Evolutionary conservation across 805 yeast species (phyloP).

Genomic region (Torulaspora microellipsoides): DNA sequence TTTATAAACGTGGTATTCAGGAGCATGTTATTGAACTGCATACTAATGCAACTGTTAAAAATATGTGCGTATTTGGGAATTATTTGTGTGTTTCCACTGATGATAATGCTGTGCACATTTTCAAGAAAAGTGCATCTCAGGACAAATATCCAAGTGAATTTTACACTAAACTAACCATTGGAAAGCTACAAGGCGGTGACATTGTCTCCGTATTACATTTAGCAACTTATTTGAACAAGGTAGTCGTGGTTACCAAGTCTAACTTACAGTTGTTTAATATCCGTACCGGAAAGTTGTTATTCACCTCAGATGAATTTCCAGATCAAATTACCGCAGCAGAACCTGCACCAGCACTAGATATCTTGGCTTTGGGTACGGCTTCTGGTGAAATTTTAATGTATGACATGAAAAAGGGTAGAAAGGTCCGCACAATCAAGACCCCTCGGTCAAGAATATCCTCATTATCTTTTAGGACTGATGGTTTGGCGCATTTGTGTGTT

Average conservation of each 20-base stretch:
- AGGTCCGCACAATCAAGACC: constrained; percentile 46
- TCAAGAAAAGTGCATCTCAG: constrained; percentile 40
- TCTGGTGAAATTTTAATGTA: constrained; percentile 62
- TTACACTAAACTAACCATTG: constrained; percentile 58
- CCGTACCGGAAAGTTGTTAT: constrained; percentile 69
- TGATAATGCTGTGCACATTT: constrained; percentile 47
- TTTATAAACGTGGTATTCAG: constrained; percentile 76
- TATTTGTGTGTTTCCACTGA: constrained; percentile 57
- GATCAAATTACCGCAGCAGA: constrained; percentile 65
- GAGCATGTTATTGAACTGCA: constrained; percentile 37
- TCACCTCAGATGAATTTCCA: constrained; percentile 49
- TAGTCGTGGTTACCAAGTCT: constrained; percentile 73
- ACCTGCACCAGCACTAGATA: constrained; percentile 81
- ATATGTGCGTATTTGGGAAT: constrained; percentile 69
- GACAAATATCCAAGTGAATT: constrained; percentile 52
- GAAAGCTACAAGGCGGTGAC: constrained; percentile 58
- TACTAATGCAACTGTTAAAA: constrained; percentile 39
- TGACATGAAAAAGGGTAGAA: constrained; percentile 62
- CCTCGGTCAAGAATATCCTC: constrained; percentile 45
- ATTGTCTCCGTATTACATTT: constrained; percentile 62
- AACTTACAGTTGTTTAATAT: constrained; percentile 64
- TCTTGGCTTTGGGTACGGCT: constrained; percentile 70
- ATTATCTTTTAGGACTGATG: constrained; percentile 88
- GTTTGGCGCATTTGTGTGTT: constrained; percentile 73
- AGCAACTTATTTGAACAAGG: constrained; percentile 87